These are phyloP conservation scores for Micractinium conductrix DNA, from an alignment of 139 green algal genomes.

Conservation along the genomic window DNA sequence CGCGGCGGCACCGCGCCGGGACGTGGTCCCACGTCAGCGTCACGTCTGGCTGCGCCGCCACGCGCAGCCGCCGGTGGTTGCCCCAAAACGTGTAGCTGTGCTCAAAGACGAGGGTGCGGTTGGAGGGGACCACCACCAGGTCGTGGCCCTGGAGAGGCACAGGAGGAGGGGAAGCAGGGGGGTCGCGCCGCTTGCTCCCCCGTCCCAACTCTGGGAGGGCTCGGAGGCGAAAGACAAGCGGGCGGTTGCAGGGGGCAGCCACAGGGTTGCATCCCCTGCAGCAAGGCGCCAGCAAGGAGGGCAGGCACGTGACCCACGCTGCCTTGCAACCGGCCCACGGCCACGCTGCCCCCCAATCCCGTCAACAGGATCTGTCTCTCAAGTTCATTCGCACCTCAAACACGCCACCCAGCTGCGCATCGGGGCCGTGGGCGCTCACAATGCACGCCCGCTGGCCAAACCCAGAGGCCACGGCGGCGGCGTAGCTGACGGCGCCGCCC, in stretches of 20 bases:
- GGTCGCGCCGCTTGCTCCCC: no score
- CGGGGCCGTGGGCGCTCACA: conserved; percentile 69
- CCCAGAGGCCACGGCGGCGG: conserved; percentile 61
- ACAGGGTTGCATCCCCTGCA: not conserved
- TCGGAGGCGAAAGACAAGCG: no score
- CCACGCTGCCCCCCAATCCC: not conserved
- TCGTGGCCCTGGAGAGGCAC: conserved; percentile 64
- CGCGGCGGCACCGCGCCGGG: conserved; percentile 65
- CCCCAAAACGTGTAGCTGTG: conserved; percentile 86
- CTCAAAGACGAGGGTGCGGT: conserved; percentile 81
- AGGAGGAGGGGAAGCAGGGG: not conserved
- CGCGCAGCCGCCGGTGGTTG: conserved; percentile 71
- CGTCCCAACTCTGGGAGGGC: no score
- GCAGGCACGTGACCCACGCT: not conserved
- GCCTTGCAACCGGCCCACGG: not conserved
- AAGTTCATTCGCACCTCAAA: conserved; percentile 7
- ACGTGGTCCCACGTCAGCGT: conserved; percentile 70
- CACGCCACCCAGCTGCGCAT: conserved; percentile 62
- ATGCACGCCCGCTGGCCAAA: conserved; percentile 70
- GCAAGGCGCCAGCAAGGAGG: not conserved
- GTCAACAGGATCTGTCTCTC: no score
- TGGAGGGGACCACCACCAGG: conserved; percentile 61
- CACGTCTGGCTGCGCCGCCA: conserved; percentile 74
- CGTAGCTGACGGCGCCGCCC: conserved; percentile 80
- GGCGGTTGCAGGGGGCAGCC: not conserved